A percentile compares a stretch with the other conserved stretches of the same genome.
phyloP scores from a whole-genome alignment of 306 rosid genomes.

The Lathyrus oleraceus region DNA sequence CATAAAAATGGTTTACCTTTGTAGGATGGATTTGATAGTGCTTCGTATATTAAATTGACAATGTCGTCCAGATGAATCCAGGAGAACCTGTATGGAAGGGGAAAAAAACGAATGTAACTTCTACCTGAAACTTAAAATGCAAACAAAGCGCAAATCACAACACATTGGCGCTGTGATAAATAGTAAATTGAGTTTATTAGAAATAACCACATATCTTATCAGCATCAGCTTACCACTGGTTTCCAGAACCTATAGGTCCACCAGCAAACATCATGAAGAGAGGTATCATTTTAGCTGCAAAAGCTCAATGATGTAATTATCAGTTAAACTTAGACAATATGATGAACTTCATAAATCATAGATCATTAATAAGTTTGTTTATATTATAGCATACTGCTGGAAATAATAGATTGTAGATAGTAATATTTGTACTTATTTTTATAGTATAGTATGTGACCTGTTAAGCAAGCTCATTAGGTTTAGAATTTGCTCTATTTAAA shows the following conservation, averaged over 20 bases:
- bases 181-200: neutral
- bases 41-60: constrained; percentile 84
- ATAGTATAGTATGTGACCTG: no score
- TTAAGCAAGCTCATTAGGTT: no score
- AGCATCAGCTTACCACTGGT: constrained; percentile 65
- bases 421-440: no score
- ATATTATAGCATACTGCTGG: neutral
- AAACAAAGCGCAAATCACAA: constrained; percentile 2
- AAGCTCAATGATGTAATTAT: constrained; percentile 35
- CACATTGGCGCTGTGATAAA: constrained; percentile 21
- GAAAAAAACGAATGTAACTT: neutral
- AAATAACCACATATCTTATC: neutral
- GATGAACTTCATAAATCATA: constrained; percentile 16
- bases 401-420: no score
- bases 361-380: neutral
- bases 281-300: constrained; percentile 96
- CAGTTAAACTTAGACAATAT: constrained; percentile 17
- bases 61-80: constrained; percentile 99
- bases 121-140: constrained; percentile 1
- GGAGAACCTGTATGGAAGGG: constrained; percentile 65
- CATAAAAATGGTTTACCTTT: constrained; percentile 45
- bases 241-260: constrained; percentile 95
- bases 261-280: constrained; percentile 94
- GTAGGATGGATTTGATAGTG: constrained; percentile 83
- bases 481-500: no score